A percentile compares a stretch with the other conserved stretches of the same genome.
Conservation (phyloP, 2,329 filamentous ascomycete species). For the Phoma sp. region DNA sequence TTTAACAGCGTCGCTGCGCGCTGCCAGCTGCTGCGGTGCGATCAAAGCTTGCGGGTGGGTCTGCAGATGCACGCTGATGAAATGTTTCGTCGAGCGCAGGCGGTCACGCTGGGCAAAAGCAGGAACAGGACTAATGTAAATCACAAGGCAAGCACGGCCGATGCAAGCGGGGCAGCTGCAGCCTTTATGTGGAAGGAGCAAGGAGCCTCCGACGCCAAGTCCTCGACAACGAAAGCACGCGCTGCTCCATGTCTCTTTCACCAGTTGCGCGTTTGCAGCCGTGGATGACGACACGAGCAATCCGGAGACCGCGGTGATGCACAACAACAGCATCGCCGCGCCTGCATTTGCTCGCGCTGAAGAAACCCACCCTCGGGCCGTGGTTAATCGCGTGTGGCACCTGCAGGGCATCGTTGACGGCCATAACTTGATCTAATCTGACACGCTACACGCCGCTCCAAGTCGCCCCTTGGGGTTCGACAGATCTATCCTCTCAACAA, state of each 20-base stretch:
- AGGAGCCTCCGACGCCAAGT: constrained; percentile 3
- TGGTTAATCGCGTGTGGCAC: constrained; percentile 33
- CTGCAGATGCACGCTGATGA: constrained; percentile 13
- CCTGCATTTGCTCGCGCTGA: constrained; percentile 19
- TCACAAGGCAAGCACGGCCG: constrained; percentile 1
- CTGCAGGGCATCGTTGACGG: constrained; percentile 52
- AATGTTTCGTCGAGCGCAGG: constrained; percentile 9
- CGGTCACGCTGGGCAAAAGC: constrained; percentile 14
- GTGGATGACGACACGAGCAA: constrained; percentile 47
- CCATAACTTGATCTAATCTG: constrained; percentile 69
- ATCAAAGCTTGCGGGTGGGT: constrained; percentile 19
- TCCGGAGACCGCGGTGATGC: constrained; percentile 32
- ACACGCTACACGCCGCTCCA: constrained; percentile 41
- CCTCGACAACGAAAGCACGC: constrained; percentile 1
- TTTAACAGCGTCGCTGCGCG: constrained; percentile 17
- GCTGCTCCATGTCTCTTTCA: constrained; percentile 21
- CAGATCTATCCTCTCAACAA: neutral
- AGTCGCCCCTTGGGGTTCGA: neutral
- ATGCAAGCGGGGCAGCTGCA: constrained; percentile 10
- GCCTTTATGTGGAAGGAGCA: constrained; percentile 9
- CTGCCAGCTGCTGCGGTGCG: constrained; percentile 18
- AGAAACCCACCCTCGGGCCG: constrained; percentile 30
- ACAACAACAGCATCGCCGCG: constrained; percentile 6
- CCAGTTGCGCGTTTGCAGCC: constrained; percentile 23
- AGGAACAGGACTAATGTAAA: constrained; percentile 12